These are phyloP conservation scores for Viola pubescens DNA, from an alignment of 441 rosid species.

Conservation along the genomic window DNA sequence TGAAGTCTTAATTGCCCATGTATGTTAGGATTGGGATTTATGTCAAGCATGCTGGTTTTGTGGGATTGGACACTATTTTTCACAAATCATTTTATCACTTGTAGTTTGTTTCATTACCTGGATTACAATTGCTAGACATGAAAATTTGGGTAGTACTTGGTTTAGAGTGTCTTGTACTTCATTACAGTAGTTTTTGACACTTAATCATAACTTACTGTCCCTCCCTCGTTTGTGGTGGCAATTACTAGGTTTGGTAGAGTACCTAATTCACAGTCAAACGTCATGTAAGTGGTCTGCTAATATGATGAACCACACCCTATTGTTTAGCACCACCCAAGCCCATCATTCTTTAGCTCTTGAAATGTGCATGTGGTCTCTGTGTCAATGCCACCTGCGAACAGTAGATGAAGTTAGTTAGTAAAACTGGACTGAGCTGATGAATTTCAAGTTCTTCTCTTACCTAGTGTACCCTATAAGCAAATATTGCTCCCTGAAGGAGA, in stretches of 20 bases:
- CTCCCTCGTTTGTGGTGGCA: too few relatives aligned
- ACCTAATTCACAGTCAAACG: not conserved
- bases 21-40: too few relatives aligned
- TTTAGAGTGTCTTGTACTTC: too few relatives aligned
- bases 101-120: too few relatives aligned
- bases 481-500: conserved; percentile 75
- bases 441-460: conserved; percentile 23
- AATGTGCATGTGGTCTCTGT: conserved; percentile 63
- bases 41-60: too few relatives aligned
- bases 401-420: not conserved
- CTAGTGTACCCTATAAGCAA: conserved; percentile 93
- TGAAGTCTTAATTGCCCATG: too few relatives aligned
- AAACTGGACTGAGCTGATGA: not conserved
- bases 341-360: conserved; percentile 59
- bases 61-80: too few relatives aligned
- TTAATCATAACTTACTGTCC: not conserved
- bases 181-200: not conserved
- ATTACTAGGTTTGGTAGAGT: not conserved
- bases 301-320: conserved; percentile 2
- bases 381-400: conserved; percentile 95
- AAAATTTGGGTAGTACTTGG: too few relatives aligned
- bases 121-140: too few relatives aligned
- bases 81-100: too few relatives aligned
- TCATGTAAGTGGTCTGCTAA: conserved; percentile 1
- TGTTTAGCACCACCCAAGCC: conserved; percentile 21